Percentiles rank a stretch among this genome's conserved stretches.
Evolutionary conservation across 1,139 yeast species (phyloP).

Genomic region (Candida dubliniensis): DNA sequence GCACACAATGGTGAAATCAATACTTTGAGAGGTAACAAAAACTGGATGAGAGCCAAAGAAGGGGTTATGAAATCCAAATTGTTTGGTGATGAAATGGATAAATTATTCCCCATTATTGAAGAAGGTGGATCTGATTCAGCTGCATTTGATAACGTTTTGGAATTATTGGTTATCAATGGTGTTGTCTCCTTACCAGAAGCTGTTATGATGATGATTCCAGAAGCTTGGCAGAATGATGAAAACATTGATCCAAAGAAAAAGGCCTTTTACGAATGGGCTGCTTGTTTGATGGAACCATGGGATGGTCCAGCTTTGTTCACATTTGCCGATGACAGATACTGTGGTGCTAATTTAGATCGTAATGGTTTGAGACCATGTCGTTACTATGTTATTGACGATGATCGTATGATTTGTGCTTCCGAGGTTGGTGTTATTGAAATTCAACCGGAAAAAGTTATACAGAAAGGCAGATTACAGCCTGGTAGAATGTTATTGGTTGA

Average conservation of each 20-base stretch:
- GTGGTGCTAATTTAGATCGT: constrained; percentile 97
- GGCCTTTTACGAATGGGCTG: constrained; percentile 99
- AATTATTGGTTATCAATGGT: constrained; percentile 87
- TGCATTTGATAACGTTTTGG: constrained; percentile 94
- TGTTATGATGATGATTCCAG: constrained; percentile 95
- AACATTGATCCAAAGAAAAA: constrained; percentile 86
- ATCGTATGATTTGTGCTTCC: constrained; percentile 95
- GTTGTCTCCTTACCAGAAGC: constrained; percentile 94
- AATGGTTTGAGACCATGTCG: constrained; percentile 98
- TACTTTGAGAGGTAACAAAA: constrained; percentile 94
- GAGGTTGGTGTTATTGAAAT: constrained; percentile 97
- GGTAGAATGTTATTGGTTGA: constrained; percentile 96
- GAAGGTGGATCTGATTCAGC: constrained; percentile 99
- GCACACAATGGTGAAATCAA: constrained; percentile 99
- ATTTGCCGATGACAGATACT: constrained; percentile 95
- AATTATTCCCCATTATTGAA: constrained; percentile 90
- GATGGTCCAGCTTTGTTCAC: constrained; percentile 98
- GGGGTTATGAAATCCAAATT: constrained; percentile 88
- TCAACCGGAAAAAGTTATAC: constrained; percentile 77
- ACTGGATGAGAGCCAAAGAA: constrained; percentile 99
- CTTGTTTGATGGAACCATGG: constrained; percentile 99
- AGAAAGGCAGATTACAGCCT: constrained; percentile 93
- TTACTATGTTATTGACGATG: constrained; percentile 91
- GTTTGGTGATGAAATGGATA: constrained; percentile 90
- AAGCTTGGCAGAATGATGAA: constrained; percentile 93